phyloP scores from a whole-genome alignment of 2,329 filamentous ascomycete species.

The Trichoderma oligosporum region DNA sequence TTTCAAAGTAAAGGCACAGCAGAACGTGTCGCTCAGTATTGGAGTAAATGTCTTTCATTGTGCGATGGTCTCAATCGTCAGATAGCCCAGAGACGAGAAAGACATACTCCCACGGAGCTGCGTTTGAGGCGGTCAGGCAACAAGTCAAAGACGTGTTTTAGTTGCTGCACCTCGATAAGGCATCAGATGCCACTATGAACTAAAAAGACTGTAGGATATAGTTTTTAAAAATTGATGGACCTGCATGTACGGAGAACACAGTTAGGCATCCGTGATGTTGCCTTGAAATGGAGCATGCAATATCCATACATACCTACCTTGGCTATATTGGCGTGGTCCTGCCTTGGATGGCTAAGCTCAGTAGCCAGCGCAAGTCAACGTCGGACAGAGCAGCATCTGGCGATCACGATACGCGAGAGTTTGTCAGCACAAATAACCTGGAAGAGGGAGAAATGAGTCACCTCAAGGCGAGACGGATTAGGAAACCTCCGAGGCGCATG shows the following conservation, averaged over 20 bases:
- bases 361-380: not conserved
- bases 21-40: not conserved
- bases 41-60: not conserved
- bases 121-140: not conserved
- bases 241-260: too few species aligned
- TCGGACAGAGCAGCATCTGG: not conserved
- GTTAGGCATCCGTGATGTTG: not conserved
- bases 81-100: not conserved
- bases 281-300: not conserved
- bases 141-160: not conserved
- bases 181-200: not conserved
- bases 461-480: not conserved
- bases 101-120: too few species aligned
- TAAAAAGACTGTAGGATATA: too few species aligned
- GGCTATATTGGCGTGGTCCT: not conserved
- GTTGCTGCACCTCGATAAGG: not conserved
- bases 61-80: not conserved
- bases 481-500: slow-evolving; percentile 2
- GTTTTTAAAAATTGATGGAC: too few species aligned
- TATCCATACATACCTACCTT: not conserved
- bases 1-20: not conserved
- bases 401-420: not conserved
- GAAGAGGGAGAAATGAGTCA: not conserved
- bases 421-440: not conserved
- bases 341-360: not conserved